Conservation (phyloP, 306 rosid genomes). For the Fragaria nilgerrensis region DNA sequence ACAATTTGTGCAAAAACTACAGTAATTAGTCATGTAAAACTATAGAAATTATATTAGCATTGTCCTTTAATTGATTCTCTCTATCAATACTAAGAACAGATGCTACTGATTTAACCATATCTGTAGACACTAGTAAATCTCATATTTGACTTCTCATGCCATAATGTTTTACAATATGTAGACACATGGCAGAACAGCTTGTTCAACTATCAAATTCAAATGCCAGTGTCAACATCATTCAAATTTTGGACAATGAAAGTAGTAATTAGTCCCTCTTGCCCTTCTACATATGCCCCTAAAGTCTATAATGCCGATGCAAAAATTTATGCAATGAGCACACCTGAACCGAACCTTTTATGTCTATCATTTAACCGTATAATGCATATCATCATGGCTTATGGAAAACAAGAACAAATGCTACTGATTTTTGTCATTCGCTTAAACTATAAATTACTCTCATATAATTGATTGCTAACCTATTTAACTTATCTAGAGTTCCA, state of each 20-base stretch:
- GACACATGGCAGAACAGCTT: neutral
- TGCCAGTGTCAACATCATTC: neutral
- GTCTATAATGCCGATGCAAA: slow-evolving; percentile 30
- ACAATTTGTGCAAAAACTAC: no score
- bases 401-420: no score
- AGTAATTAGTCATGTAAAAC: no score
- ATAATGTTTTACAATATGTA: neutral
- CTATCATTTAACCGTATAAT: no score
- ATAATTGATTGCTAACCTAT: no score
- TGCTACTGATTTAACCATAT: neutral
- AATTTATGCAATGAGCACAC: slow-evolving; percentile 43
- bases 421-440: no score
- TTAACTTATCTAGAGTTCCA: no score
- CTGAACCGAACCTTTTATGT: slow-evolving; percentile 58
- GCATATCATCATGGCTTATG: no score
- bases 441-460: no score
- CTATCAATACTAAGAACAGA: no score
- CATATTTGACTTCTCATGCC: neutral
- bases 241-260: neutral
- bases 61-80: no score
- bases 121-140: neutral
- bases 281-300: slow-evolving; percentile 3
- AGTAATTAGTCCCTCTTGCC: neutral
- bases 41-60: no score
- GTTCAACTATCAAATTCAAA: neutral